A percentile compares a stretch with the other conserved stretches of the same genome.
These are phyloP conservation scores for Tricholoma furcatifolium DNA, from an alignment of 768 basidiomycete genomes.

Conservation along the genomic window DNA sequence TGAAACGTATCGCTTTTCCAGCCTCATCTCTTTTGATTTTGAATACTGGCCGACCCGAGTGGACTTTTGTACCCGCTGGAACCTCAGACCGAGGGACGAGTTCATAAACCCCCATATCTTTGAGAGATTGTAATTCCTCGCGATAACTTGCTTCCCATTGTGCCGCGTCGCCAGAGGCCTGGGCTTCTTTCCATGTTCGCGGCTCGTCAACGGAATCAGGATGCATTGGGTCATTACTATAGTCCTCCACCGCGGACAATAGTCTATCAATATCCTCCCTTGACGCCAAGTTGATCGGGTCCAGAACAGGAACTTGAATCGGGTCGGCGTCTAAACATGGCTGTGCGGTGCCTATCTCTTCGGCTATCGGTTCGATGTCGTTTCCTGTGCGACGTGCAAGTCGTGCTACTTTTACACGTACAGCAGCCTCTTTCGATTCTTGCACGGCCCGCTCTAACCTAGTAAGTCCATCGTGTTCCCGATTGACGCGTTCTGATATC, in stretches of 20 bases:
- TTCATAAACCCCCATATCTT: conserved; percentile 9
- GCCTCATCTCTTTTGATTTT: no score
- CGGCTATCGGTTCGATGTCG: neutral
- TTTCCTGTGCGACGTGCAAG: neutral
- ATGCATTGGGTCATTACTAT: neutral
- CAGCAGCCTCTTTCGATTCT: neutral
- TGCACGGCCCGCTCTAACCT: neutral
- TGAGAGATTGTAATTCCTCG: no score
- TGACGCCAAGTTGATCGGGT: neutral
- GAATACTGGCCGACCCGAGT: neutral
- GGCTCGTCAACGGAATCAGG: neutral
- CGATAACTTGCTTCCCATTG: no score
- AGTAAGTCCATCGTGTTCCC: neutral
- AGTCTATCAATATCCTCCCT: neutral
- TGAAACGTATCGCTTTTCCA: no score
- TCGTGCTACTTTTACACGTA: neutral
- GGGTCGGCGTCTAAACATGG: neutral
- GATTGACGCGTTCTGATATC: neutral
- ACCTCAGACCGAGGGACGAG: conserved; percentile 5
- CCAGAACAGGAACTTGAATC: neutral
- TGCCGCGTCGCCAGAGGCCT: neutral
- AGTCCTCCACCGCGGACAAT: neutral
- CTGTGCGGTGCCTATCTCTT: neutral
- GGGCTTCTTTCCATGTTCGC: no score
- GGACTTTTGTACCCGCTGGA: neutral